Conservation (phyloP, 2,329 filamentous ascomycete species). For the Ceratocystis alfenasii region DNA sequence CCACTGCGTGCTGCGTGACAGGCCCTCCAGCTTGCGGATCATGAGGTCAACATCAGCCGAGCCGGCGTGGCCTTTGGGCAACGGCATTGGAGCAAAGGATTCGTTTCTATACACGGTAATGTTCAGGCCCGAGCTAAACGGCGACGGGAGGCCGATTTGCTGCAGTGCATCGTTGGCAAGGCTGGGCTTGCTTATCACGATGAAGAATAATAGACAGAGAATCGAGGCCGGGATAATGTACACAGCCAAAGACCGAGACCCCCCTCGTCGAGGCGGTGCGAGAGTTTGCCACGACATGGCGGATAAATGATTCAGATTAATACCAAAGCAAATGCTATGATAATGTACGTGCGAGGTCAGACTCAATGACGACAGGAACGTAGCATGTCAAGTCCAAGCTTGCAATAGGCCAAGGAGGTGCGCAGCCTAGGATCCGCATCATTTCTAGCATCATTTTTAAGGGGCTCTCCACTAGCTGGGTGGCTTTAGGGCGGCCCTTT, state of each 20-base stretch:
- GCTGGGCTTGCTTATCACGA: constrained; percentile 14
- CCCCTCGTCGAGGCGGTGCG: constrained; percentile 12
- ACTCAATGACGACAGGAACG: neutral
- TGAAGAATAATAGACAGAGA: constrained; percentile 16
- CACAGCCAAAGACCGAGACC: constrained; percentile 4
- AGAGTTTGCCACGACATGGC: constrained; percentile 20
- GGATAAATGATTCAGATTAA: neutral
- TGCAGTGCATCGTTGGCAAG: constrained; percentile 11
- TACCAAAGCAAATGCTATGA: neutral
- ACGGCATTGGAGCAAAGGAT: constrained; percentile 29
- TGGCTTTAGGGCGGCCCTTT: neutral
- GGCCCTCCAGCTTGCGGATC: constrained; percentile 29
- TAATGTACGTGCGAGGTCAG: neutral
- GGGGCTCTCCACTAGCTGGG: neutral
- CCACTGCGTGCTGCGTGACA: constrained; percentile 34
- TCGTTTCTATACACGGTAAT: constrained; percentile 29
- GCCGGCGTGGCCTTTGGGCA: constrained; percentile 29
- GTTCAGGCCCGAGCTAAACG: constrained; percentile 26
- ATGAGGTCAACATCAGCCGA: constrained; percentile 30
- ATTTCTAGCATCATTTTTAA: neutral
- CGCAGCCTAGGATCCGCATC: neutral
- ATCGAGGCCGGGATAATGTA: constrained; percentile 16
- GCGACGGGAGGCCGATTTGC: constrained; percentile 12
- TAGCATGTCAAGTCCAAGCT: neutral
- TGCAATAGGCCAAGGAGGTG: neutral